phyloP scores from a whole-genome alignment of 805 yeast species.

The Wickerhamiella azyma region DNA sequence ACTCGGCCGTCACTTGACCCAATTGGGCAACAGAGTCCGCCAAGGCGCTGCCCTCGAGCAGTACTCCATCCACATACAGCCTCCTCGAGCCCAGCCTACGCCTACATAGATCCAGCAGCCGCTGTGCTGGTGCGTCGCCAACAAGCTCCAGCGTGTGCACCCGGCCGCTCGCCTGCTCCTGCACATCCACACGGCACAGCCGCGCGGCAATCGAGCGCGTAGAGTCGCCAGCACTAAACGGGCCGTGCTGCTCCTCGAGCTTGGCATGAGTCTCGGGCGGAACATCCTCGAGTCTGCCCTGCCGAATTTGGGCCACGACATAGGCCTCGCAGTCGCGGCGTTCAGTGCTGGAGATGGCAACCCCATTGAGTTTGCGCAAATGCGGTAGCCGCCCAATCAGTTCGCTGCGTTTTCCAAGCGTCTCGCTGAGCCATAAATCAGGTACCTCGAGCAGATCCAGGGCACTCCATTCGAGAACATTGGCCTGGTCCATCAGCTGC shows the following conservation, averaged over 20 bases:
- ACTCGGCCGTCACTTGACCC: no score
- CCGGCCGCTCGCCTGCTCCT: constrained; percentile 14
- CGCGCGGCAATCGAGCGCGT: constrained; percentile 13
- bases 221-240: neutral
- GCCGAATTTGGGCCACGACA: constrained; percentile 40
- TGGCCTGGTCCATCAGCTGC: constrained; percentile 2
- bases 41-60: neutral
- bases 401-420: constrained; percentile 22
- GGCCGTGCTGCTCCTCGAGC: constrained; percentile 22
- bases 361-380: constrained; percentile 44
- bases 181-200: constrained; percentile 8
- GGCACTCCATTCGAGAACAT: constrained; percentile 29
- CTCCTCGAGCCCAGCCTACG: no score
- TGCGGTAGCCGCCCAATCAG: constrained; percentile 35
- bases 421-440: constrained; percentile 32
- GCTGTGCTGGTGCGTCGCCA: constrained; percentile 25
- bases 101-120: constrained; percentile 9
- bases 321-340: constrained; percentile 55
- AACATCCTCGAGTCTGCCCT: constrained; percentile 13
- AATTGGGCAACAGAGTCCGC: neutral
- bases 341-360: constrained; percentile 32
- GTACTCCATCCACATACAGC: neutral
- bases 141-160: constrained; percentile 17
- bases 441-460: constrained; percentile 31
- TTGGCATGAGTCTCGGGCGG: constrained; percentile 12